These are phyloP conservation scores for Mucor plumbeus DNA, from an alignment of 371 early-diverging fungal species.

Conservation along the genomic window DNA sequence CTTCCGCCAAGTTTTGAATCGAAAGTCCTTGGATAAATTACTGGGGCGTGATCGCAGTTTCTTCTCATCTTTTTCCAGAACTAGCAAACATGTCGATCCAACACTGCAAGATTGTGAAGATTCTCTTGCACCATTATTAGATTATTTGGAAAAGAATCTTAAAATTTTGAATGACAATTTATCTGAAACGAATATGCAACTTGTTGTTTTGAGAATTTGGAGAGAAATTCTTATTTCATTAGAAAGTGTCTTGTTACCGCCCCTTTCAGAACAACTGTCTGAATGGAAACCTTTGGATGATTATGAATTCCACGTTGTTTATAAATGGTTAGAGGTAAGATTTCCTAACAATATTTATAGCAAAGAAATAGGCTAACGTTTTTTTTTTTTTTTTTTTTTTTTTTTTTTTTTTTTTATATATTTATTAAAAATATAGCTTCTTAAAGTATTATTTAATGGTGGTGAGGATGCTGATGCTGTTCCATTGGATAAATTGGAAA, in stretches of 20 bases:
- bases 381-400: too few species aligned
- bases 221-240: conserved; percentile 78
- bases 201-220: conserved; percentile 86
- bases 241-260: conserved; percentile 81
- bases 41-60: conserved; percentile 51
- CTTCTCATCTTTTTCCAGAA: conserved; percentile 46
- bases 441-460: conserved; percentile 87
- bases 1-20: conserved; percentile 65
- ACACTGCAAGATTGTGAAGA: conserved; percentile 77
- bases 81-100: conserved; percentile 39
- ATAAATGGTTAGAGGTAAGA: conserved; percentile 71
- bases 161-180: conserved; percentile 77
- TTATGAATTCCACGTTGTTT: conserved; percentile 75
- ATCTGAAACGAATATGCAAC: conserved; percentile 79
- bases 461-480: conserved; percentile 87
- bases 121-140: conserved; percentile 76
- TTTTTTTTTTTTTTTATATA: too few species aligned
- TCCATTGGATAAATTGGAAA: conserved; percentile 75
- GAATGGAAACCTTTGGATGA: conserved; percentile 70
- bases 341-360: background rate
- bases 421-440: conserved; percentile 56
- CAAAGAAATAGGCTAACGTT: background rate
- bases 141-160: conserved; percentile 88
- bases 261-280: conserved; percentile 70
- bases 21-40: conserved; percentile 44